phyloP scores from a whole-genome alignment of 345 rosid species.

The Eucalyptus tenuipes region DNA sequence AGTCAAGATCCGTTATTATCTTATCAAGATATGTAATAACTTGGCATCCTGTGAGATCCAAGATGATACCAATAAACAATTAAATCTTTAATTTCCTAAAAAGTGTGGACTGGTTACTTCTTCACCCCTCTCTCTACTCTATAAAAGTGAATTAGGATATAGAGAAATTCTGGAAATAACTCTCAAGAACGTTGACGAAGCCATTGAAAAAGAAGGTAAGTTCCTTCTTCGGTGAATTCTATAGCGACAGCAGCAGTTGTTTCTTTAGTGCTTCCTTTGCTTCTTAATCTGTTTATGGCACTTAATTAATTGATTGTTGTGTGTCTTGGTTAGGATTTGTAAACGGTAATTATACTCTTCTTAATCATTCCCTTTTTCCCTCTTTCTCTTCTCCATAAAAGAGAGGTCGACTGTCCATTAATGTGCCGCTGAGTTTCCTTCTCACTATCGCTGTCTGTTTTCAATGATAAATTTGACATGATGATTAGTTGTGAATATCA shows the following conservation, averaged over 20 bases:
- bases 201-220: neutral
- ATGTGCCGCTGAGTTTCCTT: neutral
- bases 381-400: neutral
- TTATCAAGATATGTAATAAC: neutral
- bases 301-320: neutral
- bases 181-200: neutral
- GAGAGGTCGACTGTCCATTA: neutral
- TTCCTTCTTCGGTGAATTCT: neutral
- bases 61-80: neutral
- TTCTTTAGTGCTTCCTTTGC: neutral
- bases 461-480: neutral
- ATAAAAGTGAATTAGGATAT: neutral
- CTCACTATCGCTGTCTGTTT: neutral
- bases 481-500: neutral
- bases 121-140: neutral
- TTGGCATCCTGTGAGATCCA: neutral
- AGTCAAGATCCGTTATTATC: neutral
- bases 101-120: neutral
- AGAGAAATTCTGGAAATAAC: neutral
- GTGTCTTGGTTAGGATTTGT: neutral
- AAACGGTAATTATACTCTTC: neutral
- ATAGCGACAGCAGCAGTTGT: neutral
- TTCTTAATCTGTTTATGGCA: neutral
- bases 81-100: neutral
- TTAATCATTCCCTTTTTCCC: neutral